phyloP scores from a whole-genome alignment of 495 filamentous ascomycete species.

The Thermochaetoides thermophila region DNA sequence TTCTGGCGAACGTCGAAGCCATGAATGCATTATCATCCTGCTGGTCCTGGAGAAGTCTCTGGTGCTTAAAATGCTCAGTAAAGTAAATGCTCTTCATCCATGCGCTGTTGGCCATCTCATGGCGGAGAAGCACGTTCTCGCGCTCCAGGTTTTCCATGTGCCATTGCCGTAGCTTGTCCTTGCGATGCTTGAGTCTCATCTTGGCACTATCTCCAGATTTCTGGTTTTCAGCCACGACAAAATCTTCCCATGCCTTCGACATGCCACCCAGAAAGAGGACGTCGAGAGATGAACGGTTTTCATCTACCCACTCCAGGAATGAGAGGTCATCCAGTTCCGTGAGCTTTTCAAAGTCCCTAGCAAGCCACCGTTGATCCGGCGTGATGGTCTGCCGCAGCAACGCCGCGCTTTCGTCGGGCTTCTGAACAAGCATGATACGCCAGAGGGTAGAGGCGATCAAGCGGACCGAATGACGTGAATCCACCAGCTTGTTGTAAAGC shows the following conservation, averaged over 20 bases:
- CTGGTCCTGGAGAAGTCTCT: conserved; percentile 74
- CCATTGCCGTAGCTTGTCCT: conserved; percentile 72
- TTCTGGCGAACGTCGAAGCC: conserved; percentile 52
- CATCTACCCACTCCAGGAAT: conserved; percentile 79
- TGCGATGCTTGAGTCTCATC: conserved; percentile 52
- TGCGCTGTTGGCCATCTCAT: conserved; percentile 68
- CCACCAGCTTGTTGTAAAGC: conserved; percentile 70
- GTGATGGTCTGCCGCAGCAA: conserved; percentile 55
- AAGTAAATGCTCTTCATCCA: conserved; percentile 92
- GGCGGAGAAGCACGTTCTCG: conserved; percentile 58
- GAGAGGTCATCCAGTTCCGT: conserved; percentile 74
- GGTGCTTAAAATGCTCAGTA: conserved; percentile 82
- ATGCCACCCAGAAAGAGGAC: conserved; percentile 62
- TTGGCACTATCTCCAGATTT: conserved; percentile 58
- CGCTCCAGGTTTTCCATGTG: conserved; percentile 45
- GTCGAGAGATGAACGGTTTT: conserved; percentile 68
- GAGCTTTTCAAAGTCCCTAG: conserved; percentile 65
- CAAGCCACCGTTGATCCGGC: conserved; percentile 55
- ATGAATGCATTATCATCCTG: conserved; percentile 74
- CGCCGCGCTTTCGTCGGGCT: conserved; percentile 62
- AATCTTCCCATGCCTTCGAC: conserved; percentile 70
- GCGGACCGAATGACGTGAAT: conserved; percentile 46
- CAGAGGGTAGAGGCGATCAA: conserved; percentile 68
- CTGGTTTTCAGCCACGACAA: conserved; percentile 63
- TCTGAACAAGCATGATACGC: conserved; percentile 85